Base-by-base conservation (phyloP, 2,329 filamentous ascomycete genomes). In the Lachnellula occidentalis region DNA sequence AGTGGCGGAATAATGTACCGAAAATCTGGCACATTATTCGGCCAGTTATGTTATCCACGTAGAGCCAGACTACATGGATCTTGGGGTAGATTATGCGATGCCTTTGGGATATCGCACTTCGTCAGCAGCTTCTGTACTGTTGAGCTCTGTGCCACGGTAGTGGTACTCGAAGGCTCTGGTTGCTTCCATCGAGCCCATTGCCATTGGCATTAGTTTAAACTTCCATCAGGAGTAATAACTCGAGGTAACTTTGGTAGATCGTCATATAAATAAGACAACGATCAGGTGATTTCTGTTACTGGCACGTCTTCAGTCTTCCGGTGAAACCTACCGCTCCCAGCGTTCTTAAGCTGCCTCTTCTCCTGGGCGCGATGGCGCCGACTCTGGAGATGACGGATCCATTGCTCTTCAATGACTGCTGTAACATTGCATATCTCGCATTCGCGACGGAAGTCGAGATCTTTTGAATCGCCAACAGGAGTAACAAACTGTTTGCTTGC, bases 351-450 rank as follows among this genome's bases (percentile, higher is more conserved):
- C n/a, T 52, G 56, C 55, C 63, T 69, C 60, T 67, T 69, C 15
- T 61, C 19, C 17, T 60, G 54, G 14, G 58, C 60, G 48, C 67
- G 60, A 59, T 80, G 77, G 19, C 67, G 69, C 48, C 69, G 70
- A 41, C 76, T 73, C 19, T 72, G 72, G 12, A 79, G 57, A 60
- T 81, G 78, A 45, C 60, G 64, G 51, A 72, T 61, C 77, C 77
- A 79, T 54, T 74, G 65, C 56, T 78, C 73, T 58, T 85, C 80
- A 2, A 79, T 82, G 51, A 85, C 67, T 4, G 78, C 71, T 21
- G 82, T 81, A 54, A 80, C 79, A 62, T 90, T 73, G 66, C 94
- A 99, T 1, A 84, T 61, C 2, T 90, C 83, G 65, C 94, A 99
- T 17, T 78, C 80, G 61, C 79, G 76, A 57, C 76, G 75, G 24